phyloP scores from a whole-genome alignment of 2,329 filamentous ascomycete species.

The Talaromyces verruculosus region DNA sequence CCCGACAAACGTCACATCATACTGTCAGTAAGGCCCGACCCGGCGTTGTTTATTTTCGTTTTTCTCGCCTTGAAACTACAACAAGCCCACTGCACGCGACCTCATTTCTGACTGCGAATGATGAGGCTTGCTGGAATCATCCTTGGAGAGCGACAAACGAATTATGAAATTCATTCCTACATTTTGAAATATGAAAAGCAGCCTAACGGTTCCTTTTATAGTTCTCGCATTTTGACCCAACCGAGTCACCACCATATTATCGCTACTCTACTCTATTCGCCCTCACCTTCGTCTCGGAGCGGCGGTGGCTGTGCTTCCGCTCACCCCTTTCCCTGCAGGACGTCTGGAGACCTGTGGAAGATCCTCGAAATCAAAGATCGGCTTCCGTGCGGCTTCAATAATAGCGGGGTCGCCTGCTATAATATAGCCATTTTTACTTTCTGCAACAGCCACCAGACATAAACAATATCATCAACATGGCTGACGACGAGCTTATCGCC shows the following conservation, averaged over 20 bases:
- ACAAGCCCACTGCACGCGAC: conserved; percentile 27
- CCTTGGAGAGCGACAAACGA: background rate
- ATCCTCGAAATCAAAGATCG: background rate
- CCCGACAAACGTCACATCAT: conserved; percentile 20
- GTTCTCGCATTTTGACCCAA: conserved; percentile 22
- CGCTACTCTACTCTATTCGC: background rate
- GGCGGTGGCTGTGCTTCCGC: conserved; percentile 23
- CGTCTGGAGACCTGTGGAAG: background rate
- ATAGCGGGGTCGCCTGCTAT: background rate
- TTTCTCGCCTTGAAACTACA: conserved; percentile 14
- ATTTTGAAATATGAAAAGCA: background rate
- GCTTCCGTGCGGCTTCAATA: background rate
- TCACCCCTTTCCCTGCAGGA: background rate
- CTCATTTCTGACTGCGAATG: background rate
- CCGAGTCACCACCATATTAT: conserved; percentile 22
- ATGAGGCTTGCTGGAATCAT: background rate
- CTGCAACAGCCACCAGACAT: background rate
- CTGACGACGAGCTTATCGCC: conserved; percentile 63
- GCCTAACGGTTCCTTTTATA: conserved; percentile 22
- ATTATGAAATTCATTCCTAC: background rate
- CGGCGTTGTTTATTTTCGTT: conserved; percentile 12
- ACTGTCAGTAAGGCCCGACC: conserved; percentile 12
- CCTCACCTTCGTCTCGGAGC: conserved; percentile 6
- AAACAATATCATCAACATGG: conserved; percentile 48
- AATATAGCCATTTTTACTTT: background rate